Conservation (phyloP, 2,329 filamentous ascomycete species). For the Colletotrichum viniferum region DNA sequence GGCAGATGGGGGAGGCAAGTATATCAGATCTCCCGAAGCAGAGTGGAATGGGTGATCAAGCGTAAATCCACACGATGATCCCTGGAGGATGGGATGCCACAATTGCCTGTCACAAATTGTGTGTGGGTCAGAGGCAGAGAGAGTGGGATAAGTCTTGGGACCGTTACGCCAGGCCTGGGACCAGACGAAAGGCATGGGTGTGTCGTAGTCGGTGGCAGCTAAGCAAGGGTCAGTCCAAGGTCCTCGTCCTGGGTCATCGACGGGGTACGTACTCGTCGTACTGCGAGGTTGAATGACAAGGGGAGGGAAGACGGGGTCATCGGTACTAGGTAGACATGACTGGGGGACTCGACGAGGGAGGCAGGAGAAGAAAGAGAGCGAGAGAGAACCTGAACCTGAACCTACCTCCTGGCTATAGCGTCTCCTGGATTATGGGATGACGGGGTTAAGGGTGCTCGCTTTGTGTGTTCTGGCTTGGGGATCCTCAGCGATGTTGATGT, state of each 20-base stretch:
- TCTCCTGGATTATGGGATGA: slow-evolving; percentile 42
- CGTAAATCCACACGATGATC: slow-evolving; percentile 54
- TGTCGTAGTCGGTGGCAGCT: slow-evolving; percentile 15
- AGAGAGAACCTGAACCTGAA: background rate
- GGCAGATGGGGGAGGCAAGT: slow-evolving; percentile 25
- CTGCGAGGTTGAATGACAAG: slow-evolving; percentile 23
- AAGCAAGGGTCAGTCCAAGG: slow-evolving; percentile 19
- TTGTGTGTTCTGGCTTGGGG: slow-evolving; percentile 38
- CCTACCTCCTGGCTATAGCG: slow-evolving; percentile 33
- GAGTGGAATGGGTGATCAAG: slow-evolving; percentile 52
- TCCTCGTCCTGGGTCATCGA: slow-evolving; percentile 12
- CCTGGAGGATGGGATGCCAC: slow-evolving; percentile 43
- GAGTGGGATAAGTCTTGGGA: slow-evolving; percentile 16
- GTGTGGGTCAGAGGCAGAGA: slow-evolving; percentile 46
- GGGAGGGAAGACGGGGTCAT: slow-evolving; percentile 7
- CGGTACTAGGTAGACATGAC: slow-evolving; percentile 12
- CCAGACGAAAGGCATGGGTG: slow-evolving; percentile 22
- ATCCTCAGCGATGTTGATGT: slow-evolving; percentile 32
- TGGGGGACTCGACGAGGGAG: slow-evolving; percentile 3
- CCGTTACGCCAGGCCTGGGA: slow-evolving; percentile 27
- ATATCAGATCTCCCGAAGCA: slow-evolving; percentile 32
- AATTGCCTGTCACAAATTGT: slow-evolving; percentile 60
- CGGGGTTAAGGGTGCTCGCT: slow-evolving; percentile 18
- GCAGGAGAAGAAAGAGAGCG: background rate
- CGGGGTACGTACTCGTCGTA: slow-evolving; percentile 22